Conservation (phyloP, 495 filamentous ascomycete genomes). For the Stereocaulon alpinum region DNA sequence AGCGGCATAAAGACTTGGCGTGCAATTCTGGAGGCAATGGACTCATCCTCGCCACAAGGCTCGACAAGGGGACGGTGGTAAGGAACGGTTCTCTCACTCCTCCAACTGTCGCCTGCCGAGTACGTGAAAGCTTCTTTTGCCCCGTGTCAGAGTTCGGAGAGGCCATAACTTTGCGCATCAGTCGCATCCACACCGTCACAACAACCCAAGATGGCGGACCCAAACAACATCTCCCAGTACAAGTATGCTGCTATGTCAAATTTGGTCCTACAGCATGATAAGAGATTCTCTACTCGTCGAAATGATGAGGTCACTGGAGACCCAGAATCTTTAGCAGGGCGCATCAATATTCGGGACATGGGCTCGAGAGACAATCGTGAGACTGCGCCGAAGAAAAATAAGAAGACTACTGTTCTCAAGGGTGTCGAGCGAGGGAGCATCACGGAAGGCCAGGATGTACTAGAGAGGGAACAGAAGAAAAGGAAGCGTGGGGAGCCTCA, state of each 20-base stretch:
- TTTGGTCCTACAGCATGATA: conserved; percentile 99
- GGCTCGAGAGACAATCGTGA: conserved; percentile 73
- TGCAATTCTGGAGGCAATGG: neutral
- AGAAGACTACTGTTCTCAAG: conserved; percentile 51
- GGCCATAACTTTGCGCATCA: conserved; percentile 12
- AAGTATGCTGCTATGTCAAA: conserved; percentile 99
- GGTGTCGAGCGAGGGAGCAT: conserved; percentile 68
- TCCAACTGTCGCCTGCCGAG: neutral
- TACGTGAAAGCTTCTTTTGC: neutral
- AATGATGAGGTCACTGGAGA: conserved; percentile 95
- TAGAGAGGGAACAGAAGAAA: conserved; percentile 81
- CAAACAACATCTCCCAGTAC: conserved; percentile 90
- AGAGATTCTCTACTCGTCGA: conserved; percentile 82
- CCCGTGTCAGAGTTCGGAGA: too few species aligned
- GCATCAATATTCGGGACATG: conserved; percentile 90
- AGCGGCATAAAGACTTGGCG: neutral
- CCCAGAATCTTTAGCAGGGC: conserved; percentile 90
- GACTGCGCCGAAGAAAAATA: conserved; percentile 60
- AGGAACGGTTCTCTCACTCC: neutral
- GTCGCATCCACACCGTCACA: conserved; percentile 14
- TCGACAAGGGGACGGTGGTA: neutral
- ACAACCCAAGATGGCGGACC: conserved; percentile 67
- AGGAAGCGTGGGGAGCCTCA: conserved; percentile 63
- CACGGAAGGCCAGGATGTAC: conserved; percentile 75
- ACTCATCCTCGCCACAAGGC: neutral